Conservation (phyloP, 371 early-diverging fungal genomes). For the Syncephalastrum contaminatum region DNA sequence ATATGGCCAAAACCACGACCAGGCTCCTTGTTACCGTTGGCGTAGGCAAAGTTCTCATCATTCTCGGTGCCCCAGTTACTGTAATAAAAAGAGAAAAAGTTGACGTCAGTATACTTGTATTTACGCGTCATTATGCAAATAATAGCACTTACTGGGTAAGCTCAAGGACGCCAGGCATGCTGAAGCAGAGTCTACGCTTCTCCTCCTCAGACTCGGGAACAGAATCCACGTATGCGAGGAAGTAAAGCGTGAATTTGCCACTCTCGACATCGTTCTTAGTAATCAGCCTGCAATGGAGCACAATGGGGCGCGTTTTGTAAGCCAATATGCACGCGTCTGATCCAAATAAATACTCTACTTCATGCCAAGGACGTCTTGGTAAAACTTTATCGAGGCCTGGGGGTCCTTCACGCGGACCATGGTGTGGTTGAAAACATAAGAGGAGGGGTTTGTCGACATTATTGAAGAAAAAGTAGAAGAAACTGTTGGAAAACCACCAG, state of each 20-base stretch:
- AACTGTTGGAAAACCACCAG: no score
- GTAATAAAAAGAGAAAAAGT: constrained; percentile 5
- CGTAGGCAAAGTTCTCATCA: constrained; percentile 66
- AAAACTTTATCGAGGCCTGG: constrained; percentile 73
- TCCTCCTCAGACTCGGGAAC: constrained; percentile 53
- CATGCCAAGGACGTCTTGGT: constrained; percentile 81
- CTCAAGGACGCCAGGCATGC: constrained; percentile 77
- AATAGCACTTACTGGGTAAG: constrained; percentile 71
- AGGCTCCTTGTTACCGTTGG: constrained; percentile 74
- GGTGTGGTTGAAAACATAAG: constrained; percentile 70
- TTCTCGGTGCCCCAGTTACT: constrained; percentile 88
- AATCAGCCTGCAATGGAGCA: constrained; percentile 20
- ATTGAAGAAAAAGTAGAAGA: no score
- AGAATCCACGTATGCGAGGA: constrained; percentile 69
- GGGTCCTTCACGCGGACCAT: constrained; percentile 88
- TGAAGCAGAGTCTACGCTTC: constrained; percentile 54
- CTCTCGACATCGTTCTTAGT: constrained; percentile 51
- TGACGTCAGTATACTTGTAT: neutral
- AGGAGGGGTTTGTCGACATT: constrained; percentile 34
- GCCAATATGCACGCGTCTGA: neutral
- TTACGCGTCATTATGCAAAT: neutral
- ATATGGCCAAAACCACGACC: constrained; percentile 83
- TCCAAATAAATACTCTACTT: constrained; percentile 45
- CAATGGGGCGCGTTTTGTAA: neutral
- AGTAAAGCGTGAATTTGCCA: constrained; percentile 75